Evolutionary conservation across 306 rosid species (phyloP), one percentile per base, ranked within the genome.

Genomic region (Dicorynia guianensis): DNA sequence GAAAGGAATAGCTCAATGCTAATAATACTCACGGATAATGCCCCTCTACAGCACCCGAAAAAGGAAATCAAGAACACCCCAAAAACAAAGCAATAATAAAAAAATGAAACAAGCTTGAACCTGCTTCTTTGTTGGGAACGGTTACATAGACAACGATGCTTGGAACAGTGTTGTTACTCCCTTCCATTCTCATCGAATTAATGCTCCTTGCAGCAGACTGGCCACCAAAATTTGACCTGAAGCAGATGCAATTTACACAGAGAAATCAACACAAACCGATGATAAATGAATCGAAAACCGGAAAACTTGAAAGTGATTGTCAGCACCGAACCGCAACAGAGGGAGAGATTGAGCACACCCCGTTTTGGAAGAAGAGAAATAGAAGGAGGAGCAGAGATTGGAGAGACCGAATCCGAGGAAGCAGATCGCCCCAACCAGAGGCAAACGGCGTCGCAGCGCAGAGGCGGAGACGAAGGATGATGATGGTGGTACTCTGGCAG

Each of bases 101-200:
- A 25, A 25, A 25, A 25, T 25, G 30, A 25, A 25, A 25, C 30
- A 25, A 25, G 15, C 25, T 59, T 57, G 43, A 50, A 94, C 98
- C 98, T 76, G 87, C 87, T 86, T 95, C 96, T 87, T 81, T 92
- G 88, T 89, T 89, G 46, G 98, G 97, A 52, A 92, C 99, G 17
- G 99, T 95, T 57, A 92, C 99, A 76, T 92, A 95, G 59, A 95
- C 98, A 64, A 92, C 99, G 36, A 95, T 95, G 81, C 90, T 87
- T 33, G 99, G 93, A 18, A 92, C 96, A 64, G 91, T 84, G 50
- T 79, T 71, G 86, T 73, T 82, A 57, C 46, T 81, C 11, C 82
- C 92, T 87, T 85, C 99, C 97, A 92, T 95, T 76, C 69, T 79
- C 53, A 68, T 60, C 11, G 75, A 75, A 40, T 69, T 61, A 4